phyloP scores from a whole-genome alignment of 164 flowering plant species.

The Sedum album region DNA sequence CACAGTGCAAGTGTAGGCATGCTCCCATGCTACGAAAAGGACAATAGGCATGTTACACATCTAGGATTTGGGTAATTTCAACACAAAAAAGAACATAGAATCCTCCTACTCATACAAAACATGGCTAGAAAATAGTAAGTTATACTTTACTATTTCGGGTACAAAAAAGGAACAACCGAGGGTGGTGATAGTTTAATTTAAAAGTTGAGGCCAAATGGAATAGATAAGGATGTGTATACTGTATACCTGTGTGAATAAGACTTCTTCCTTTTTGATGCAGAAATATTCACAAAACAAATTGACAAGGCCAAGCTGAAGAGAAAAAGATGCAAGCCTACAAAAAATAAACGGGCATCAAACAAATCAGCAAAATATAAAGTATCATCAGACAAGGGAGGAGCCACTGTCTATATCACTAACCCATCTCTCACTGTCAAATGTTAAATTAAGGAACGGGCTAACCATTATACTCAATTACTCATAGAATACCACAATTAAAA shows the following conservation, averaged over 20 bases:
- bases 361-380: background rate
- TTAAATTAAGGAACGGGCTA: slow-evolving; percentile 19
- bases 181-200: background rate
- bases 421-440: slow-evolving; percentile 14
- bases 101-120: background rate
- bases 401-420: slow-evolving; percentile 11
- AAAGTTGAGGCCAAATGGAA: background rate
- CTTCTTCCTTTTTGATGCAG: background rate
- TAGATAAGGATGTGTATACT: background rate
- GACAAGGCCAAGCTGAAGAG: slow-evolving; percentile 5
- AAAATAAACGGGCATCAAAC: background rate
- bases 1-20: background rate
- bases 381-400: slow-evolving; percentile 3
- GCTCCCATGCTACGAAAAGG: background rate
- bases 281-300: background rate
- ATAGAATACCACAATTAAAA: slow-evolving; percentile 20
- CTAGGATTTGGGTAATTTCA: background rate
- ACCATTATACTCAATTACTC: slow-evolving; percentile 5
- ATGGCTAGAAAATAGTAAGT: background rate
- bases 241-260: background rate
- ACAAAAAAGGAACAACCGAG: background rate
- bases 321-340: slow-evolving; percentile 7
- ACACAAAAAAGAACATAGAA: background rate
- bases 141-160: background rate
- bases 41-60: background rate